Percentiles rank a stretch among this genome's conserved stretches.
Evolutionary conservation across 2,329 filamentous ascomycete genomes (phyloP).

Genomic region (Alternaria incomplexa): DNA sequence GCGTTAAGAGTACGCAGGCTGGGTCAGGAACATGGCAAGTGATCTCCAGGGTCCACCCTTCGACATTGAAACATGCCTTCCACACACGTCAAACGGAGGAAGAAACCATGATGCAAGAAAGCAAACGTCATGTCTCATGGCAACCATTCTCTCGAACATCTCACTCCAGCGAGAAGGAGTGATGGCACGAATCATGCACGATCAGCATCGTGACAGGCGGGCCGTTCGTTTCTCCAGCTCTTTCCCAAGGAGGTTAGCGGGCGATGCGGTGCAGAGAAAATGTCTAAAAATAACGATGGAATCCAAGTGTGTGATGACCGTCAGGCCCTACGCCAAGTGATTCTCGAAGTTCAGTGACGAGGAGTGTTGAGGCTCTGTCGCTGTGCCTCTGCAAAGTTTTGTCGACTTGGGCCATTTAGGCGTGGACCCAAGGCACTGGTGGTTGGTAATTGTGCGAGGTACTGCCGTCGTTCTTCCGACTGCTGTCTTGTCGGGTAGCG

Average conservation of each 20-base stretch:
- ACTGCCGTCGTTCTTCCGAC: not conserved
- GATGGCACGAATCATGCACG: not conserved
- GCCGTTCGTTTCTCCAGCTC: slow-evolving; percentile 7
- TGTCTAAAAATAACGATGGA: slow-evolving; percentile 5
- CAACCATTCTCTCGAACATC: not conserved
- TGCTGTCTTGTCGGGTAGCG: not conserved
- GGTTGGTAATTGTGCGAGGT: not conserved
- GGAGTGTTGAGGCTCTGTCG: not conserved
- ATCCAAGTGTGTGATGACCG: not conserved
- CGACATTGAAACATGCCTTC: not conserved
- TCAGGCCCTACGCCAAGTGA: slow-evolving; percentile 1
- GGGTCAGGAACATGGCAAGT: slow-evolving; percentile 4
- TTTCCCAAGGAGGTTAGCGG: not conserved
- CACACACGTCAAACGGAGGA: slow-evolving; percentile 1
- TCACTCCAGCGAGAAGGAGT: not conserved
- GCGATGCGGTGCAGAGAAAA: not conserved
- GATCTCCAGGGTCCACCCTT: not conserved
- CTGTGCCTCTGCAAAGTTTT: not conserved
- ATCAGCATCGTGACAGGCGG: slow-evolving; percentile 5
- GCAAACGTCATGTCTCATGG: not conserved
- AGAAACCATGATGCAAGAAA: not conserved
- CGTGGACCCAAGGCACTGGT: not conserved
- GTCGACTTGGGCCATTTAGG: not conserved
- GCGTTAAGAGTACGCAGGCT: slow-evolving; percentile 12
- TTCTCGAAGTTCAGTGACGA: not conserved